Evolutionary conservation across 2,329 filamentous ascomycete genomes (phyloP).

Genomic region (Aureobasidium zeae): DNA sequence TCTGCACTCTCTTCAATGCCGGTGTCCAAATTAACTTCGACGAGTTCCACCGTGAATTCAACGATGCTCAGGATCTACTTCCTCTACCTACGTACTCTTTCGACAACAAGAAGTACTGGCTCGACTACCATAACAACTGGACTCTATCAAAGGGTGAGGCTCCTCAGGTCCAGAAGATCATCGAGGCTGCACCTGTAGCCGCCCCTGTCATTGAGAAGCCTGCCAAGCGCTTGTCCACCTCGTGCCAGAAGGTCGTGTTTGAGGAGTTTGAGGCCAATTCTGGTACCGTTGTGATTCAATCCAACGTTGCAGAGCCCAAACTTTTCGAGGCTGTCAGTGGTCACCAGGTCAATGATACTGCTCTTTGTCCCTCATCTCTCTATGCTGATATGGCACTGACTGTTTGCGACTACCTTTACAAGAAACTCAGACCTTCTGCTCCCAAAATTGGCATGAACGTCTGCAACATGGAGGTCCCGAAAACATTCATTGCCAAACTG

Average conservation of each 20-base stretch:
- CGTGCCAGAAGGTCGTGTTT: constrained; percentile 54
- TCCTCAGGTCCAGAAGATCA: constrained; percentile 30
- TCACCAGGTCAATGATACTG: constrained; percentile 58
- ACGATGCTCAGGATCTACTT: constrained; percentile 49
- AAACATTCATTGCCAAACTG: constrained; percentile 55
- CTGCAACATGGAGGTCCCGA: constrained; percentile 56
- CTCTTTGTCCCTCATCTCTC: constrained; percentile 55
- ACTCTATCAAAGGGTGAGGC: constrained; percentile 58
- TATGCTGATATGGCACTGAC: constrained; percentile 59
- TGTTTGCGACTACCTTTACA: constrained; percentile 58
- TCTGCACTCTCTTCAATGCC: constrained; percentile 51
- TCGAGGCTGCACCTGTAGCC: constrained; percentile 29
- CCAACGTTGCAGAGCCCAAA: constrained; percentile 55
- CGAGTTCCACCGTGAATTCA: constrained; percentile 58
- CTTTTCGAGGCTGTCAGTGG: constrained; percentile 53
- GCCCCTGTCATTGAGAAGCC: constrained; percentile 35
- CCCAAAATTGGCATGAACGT: constrained; percentile 55
- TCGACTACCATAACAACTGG: constrained; percentile 64
- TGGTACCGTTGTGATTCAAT: constrained; percentile 53
- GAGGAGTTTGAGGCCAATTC: constrained; percentile 54
- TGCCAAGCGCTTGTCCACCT: constrained; percentile 50
- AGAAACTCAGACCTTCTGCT: constrained; percentile 49
- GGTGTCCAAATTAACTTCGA: constrained; percentile 61
- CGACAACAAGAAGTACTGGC: constrained; percentile 64
- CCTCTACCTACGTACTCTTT: constrained; percentile 60